These are phyloP conservation scores for Suillus brevipes DNA, from an alignment of 768 basidiomycete species.

Conservation along the genomic window DNA sequence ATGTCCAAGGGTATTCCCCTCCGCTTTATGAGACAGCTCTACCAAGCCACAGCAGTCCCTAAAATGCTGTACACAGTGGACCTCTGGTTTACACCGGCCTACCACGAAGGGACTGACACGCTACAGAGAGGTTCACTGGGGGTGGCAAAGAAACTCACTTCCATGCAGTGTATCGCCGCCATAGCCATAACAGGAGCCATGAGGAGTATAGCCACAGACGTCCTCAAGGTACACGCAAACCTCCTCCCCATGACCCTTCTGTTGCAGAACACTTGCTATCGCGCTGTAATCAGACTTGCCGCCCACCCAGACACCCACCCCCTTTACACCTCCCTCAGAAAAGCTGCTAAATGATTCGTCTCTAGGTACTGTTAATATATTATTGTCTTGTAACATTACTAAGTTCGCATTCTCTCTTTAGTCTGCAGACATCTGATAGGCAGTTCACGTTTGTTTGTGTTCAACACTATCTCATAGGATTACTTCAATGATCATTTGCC, in stretches of 20 bases:
- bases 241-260: background rate
- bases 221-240: background rate
- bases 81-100: background rate
- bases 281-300: background rate
- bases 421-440: no score
- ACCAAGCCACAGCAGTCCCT: conserved; percentile 27
- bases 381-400: no score
- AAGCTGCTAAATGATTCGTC: background rate
- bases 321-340: background rate
- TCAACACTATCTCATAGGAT: no score
- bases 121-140: background rate
- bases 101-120: rapidly evolving
- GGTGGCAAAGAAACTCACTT: background rate
- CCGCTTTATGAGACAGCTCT: conserved; percentile 23
- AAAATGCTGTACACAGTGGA: conserved; percentile 25
- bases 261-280: background rate
- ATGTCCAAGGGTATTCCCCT: conserved; percentile 16
- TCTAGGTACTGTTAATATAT: no score
- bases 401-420: no score
- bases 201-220: background rate
- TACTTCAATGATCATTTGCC: no score
- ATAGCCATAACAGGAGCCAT: background rate
- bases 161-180: background rate
- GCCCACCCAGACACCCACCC: background rate
- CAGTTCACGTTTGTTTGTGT: no score